Base-by-base conservation (phyloP, 306 rosid species). In the Mucuna pruriens region DNA sequence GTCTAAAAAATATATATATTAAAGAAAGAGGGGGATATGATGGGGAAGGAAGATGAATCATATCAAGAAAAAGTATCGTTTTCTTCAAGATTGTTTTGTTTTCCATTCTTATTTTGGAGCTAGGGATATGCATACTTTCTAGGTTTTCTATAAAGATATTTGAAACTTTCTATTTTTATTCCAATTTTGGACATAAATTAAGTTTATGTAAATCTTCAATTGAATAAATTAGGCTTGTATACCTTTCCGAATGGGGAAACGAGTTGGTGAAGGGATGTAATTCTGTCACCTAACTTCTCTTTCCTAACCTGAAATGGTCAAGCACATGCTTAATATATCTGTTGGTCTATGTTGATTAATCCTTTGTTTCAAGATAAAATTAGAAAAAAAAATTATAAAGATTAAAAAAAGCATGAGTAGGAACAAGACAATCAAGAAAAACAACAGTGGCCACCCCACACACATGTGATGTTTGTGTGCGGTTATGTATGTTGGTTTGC, bases 211-310 rank as follows among this genome's bases (percentile, higher is more conserved):
- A 25, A 19, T 79, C 4, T 51, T 38, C 13, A 51, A 38, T 48
- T 40, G 40, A 80, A 51, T 26, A 49, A 57, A 68, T 9, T 20
- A 68, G 60, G 71, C 23, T 80, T 44, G 2, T 67, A 20, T 61
- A 92, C 99, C 99, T 94, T 96, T 69, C 99, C 99, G 80, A 96
- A 96, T 70, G 99, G 99, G 76, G 99, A 96, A 88, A 96, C 99
- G 3, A 96, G 89, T 87, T 96, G 99, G 88, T 96, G 99, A 82
- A 96, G 99, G 52, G 97, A 85, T 38, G 99, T 91, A 80, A 96
- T 90, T 93, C 98, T 93, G 85, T 96, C 99, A 78, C 99, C 99
- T 83, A 96, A 90, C 89, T 96, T 96, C 88, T 96, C 99, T 92
- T 96, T 96, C 94, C 99, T 89, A 71, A 94, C 99, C 99, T 96